These are phyloP conservation scores for Candida dendrica DNA, from an alignment of 805 yeast genomes.

Conservation along the genomic window DNA sequence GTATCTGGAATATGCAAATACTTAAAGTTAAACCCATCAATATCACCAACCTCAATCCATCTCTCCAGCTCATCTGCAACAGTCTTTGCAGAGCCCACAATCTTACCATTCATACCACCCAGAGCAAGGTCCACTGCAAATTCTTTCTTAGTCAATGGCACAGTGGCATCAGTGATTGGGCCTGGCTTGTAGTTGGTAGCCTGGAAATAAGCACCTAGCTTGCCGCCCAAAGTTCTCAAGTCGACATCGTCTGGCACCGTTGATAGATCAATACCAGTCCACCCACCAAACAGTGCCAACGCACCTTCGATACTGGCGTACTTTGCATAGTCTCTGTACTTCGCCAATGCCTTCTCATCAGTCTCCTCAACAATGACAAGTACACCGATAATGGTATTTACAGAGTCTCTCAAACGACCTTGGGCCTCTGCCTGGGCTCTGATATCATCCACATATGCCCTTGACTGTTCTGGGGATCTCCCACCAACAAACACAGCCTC, in stretches of 20 bases:
- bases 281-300: slow-evolving; percentile 35
- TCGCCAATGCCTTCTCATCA: slow-evolving; percentile 32
- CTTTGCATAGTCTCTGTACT: slow-evolving; percentile 23
- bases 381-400: slow-evolving; percentile 30
- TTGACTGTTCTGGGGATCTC: slow-evolving; percentile 25
- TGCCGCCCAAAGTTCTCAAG: slow-evolving; percentile 1
- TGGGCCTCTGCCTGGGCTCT: slow-evolving; percentile 24
- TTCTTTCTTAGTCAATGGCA: slow-evolving; percentile 22
- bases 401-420: slow-evolving; percentile 28
- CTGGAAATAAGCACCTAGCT: slow-evolving; percentile 6
- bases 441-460: slow-evolving; percentile 24
- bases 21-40: slow-evolving; percentile 38
- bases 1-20: slow-evolving; percentile 32
- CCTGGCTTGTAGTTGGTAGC: not conserved
- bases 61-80: slow-evolving; percentile 35
- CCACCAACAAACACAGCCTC: slow-evolving; percentile 33
- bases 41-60: slow-evolving; percentile 33
- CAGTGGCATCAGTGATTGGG: slow-evolving; percentile 25
- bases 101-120: slow-evolving; percentile 25
- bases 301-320: slow-evolving; percentile 37
- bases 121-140: slow-evolving; percentile 23
- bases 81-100: slow-evolving; percentile 27
- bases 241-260: slow-evolving; percentile 23
- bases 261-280: slow-evolving; percentile 37
- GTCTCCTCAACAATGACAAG: slow-evolving; percentile 32